These are phyloP conservation scores for Quaeritorhiza haematococci DNA, from an alignment of 371 early-diverging fungal species.

Conservation along the genomic window DNA sequence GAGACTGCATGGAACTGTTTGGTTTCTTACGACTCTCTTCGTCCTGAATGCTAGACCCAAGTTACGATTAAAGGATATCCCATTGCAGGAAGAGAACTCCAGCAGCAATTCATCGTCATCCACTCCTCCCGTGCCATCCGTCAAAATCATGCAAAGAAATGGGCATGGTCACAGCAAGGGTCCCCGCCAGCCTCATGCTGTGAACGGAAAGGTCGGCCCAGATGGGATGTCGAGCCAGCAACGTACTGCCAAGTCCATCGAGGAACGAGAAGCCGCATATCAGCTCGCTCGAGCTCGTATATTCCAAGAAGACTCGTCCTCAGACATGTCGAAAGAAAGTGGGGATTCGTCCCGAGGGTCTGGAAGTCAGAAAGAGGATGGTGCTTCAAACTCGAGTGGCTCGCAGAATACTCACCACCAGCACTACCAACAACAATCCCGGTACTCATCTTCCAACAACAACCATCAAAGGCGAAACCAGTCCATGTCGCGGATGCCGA, in stretches of 20 bases:
- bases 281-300: constrained; percentile 72
- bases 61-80: constrained; percentile 44
- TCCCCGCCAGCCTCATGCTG: too few relatives aligned
- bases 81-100: constrained; percentile 36
- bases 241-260: constrained; percentile 48
- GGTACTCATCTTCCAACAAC: too few relatives aligned
- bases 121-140: not conserved
- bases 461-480: too few relatives aligned
- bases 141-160: not conserved
- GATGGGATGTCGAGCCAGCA: too few relatives aligned
- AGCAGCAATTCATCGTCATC: constrained; percentile 22
- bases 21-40: not conserved
- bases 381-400: too few relatives aligned
- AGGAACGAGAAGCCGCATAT: constrained; percentile 70
- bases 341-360: too few relatives aligned
- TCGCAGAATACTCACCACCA: too few relatives aligned
- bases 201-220: too few relatives aligned
- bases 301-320: constrained; percentile 45
- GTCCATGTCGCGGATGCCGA: too few relatives aligned
- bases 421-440: not conserved
- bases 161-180: too few relatives aligned
- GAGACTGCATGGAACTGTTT: constrained; percentile 2
- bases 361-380: too few relatives aligned
- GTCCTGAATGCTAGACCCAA: constrained; percentile 31
- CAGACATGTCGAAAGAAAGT: not conserved